Conservation (phyloP, 164 flowering plant genomes). For the Pachysandra terminalis region DNA sequence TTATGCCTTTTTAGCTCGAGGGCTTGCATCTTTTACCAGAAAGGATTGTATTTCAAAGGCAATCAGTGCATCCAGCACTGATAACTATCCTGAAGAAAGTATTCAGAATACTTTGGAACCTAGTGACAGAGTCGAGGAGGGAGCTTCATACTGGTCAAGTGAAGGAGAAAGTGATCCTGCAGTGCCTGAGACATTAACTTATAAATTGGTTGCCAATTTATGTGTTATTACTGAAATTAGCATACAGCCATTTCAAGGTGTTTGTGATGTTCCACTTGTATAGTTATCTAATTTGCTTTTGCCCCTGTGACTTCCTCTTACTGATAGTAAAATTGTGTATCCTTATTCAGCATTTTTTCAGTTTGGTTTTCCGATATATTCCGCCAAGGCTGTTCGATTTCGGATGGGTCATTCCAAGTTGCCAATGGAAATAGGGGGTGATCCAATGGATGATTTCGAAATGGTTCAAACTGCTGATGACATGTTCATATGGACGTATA, state of each 20-base stretch:
- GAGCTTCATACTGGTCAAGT: conserved; percentile 94
- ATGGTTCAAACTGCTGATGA: conserved; percentile 16
- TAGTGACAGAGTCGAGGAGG: conserved; percentile 32
- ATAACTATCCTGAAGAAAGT: conserved; percentile 68
- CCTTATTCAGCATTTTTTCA: conserved; percentile 42
- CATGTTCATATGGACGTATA: conserved; percentile 36
- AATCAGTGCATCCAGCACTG: conserved; percentile 87
- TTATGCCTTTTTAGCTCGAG: conserved; percentile 53
- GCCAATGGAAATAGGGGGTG: conserved; percentile 10
- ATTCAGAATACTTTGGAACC: conserved; percentile 64
- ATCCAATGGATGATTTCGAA: conserved; percentile 9
- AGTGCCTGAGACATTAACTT: conserved; percentile 67
- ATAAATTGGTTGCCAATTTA: conserved; percentile 43
- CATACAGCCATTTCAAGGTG: conserved; percentile 81
- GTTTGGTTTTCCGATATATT: conserved; percentile 46
- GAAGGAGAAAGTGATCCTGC: conserved; percentile 55
- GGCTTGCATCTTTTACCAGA: conserved; percentile 19
- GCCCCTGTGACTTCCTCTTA: not conserved
- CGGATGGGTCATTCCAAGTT: conserved; percentile 35
- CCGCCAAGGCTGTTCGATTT: conserved; percentile 47
- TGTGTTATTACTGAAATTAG: conserved; percentile 66
- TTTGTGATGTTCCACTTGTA: not conserved
- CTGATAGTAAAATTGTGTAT: conserved; percentile 2
- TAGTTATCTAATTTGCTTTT: not conserved
- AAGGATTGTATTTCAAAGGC: conserved; percentile 44